Evolutionary conservation across 1,284 basidiomycete species (phyloP), one percentile per base, ranked within the genome.

Genomic region (Ustilago curta): DNA sequence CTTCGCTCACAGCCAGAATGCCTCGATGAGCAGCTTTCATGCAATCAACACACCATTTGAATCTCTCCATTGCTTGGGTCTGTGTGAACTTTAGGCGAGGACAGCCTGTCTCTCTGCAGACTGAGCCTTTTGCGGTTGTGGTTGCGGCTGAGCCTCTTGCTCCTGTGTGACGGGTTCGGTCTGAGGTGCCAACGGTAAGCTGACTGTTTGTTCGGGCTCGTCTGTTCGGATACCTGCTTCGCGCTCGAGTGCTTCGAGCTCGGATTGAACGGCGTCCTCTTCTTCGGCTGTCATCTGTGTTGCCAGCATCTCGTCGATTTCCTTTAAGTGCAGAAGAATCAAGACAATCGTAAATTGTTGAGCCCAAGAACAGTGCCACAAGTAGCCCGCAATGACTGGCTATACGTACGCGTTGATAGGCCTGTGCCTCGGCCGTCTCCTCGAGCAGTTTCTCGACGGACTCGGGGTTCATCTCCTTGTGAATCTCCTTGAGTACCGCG

Each of bases 371-470:
- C 14, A 37, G 35, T 37, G 35, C 4, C 35, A 37, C 12, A 3
- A 37, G 14, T 16, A 16, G 16, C 12, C 11, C 12, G 35, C 35
- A 37, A 39, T 4, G 27, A 29, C 37, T 8, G 31, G 31, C 19
- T 44, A 57, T 8, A 63, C 90, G 55, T 70, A 95, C 95, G 82
- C 63, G 56, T 85, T 99, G 95, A 85, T 98, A 97, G 67, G 91
- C 94, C 73, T 92, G 89, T 1, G 94, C 96, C 82, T 98, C 96
- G 3, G 90, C 90, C 1, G 95, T 96, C 86, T 96, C 92, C 70
- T 92, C 93, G 87, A 99, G 89, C 54, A 99, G 87, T 82, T 90
- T 91, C 88, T 98, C 96, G n/a, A 98, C 95, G 66, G 88, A 91
- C 83, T 97, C 94, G 4, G 95, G 82, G 73, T 91, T 94, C 89